A percentile compares a stretch with the other conserved stretches of the same genome.
These are phyloP conservation scores for Diddensiella transvaalensis DNA, from an alignment of 805 yeast genomes.

Conservation along the genomic window DNA sequence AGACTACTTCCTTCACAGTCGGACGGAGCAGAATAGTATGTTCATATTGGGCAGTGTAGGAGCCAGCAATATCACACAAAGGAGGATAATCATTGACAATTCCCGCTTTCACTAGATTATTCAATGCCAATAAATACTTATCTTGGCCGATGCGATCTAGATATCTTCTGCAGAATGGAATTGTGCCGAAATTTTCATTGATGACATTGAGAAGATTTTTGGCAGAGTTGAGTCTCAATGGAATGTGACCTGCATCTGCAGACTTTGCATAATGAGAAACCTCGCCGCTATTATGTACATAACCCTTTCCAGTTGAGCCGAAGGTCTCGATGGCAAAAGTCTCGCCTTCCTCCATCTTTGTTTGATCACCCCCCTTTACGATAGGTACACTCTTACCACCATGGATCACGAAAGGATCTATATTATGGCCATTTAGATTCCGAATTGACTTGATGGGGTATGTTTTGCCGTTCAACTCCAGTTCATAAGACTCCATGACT, in stretches of 20 bases:
- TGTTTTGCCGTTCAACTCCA: slow-evolving; percentile 82
- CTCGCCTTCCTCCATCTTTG: slow-evolving; percentile 99
- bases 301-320: slow-evolving; percentile 95
- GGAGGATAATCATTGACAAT: slow-evolving; percentile 95
- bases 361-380: slow-evolving; percentile 85
- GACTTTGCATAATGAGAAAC: slow-evolving; percentile 86
- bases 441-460: slow-evolving; percentile 85
- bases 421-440: slow-evolving; percentile 92
- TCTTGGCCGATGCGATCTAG: slow-evolving; percentile 90
- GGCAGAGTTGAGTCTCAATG: slow-evolving; percentile 62
- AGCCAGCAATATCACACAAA: slow-evolving; percentile 72
- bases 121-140: slow-evolving; percentile 82
- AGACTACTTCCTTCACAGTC: slow-evolving; percentile 87
- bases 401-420: slow-evolving; percentile 79
- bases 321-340: slow-evolving; percentile 97
- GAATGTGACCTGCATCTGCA: slow-evolving; percentile 45
- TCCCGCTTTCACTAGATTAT: slow-evolving; percentile 79
- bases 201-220: slow-evolving; percentile 65
- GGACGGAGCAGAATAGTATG: slow-evolving; percentile 92
- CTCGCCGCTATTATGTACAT: slow-evolving; percentile 82
- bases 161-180: slow-evolving; percentile 96
- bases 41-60: slow-evolving; percentile 94
- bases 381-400: slow-evolving; percentile 97
- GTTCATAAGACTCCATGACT: slow-evolving; percentile 94
- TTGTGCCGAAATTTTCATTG: slow-evolving; percentile 80